A percentile compares a stretch with the other conserved stretches of the same genome.
Conservation (phyloP, 768 basidiomycete species). For the Termitomyces sp. region DNA sequence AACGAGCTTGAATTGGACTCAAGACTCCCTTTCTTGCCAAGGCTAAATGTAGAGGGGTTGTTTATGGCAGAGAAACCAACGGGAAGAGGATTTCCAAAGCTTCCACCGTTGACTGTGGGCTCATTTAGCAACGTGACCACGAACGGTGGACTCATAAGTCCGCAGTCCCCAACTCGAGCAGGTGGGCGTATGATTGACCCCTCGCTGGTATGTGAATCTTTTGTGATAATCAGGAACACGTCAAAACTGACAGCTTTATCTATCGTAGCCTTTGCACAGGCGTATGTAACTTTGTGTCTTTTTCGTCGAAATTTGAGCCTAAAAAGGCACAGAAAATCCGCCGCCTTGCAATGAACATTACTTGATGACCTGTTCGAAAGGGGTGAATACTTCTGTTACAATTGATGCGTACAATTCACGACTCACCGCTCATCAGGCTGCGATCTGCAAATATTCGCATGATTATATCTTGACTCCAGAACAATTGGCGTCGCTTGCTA, state of each 20-base stretch:
- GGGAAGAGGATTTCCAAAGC: slow-evolving; percentile 27
- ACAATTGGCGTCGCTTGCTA: slow-evolving; percentile 64
- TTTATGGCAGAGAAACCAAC: slow-evolving; percentile 37
- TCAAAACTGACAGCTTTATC: slow-evolving; percentile 3
- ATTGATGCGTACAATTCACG: background rate
- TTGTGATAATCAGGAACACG: background rate
- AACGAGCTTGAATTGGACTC: slow-evolving; percentile 36
- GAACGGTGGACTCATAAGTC: slow-evolving; percentile 61
- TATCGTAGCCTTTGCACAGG: slow-evolving; percentile 64
- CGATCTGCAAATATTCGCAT: slow-evolving; percentile 79
- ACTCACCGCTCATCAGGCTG: slow-evolving; percentile 31
- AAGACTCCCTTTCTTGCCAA: slow-evolving; percentile 44
- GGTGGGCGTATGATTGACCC: slow-evolving; percentile 52
- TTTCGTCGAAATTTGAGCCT: slow-evolving; percentile 4
- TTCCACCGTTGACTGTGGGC: slow-evolving; percentile 42
- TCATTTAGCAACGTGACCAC: slow-evolving; percentile 37
- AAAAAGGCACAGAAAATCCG: slow-evolving; percentile 52
- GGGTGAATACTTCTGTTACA: slow-evolving; percentile 35
- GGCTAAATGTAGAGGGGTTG: slow-evolving; percentile 45
- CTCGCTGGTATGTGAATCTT: slow-evolving; percentile 41
- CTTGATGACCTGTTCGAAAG: slow-evolving; percentile 78
- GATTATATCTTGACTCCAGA: slow-evolving; percentile 69
- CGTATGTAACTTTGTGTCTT: slow-evolving; percentile 37
- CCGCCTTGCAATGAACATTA: slow-evolving; percentile 86
- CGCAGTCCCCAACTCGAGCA: slow-evolving; percentile 51